Base-by-base conservation (phyloP, 805 yeast genomes). In the Ogataea pilisensis region DNA sequence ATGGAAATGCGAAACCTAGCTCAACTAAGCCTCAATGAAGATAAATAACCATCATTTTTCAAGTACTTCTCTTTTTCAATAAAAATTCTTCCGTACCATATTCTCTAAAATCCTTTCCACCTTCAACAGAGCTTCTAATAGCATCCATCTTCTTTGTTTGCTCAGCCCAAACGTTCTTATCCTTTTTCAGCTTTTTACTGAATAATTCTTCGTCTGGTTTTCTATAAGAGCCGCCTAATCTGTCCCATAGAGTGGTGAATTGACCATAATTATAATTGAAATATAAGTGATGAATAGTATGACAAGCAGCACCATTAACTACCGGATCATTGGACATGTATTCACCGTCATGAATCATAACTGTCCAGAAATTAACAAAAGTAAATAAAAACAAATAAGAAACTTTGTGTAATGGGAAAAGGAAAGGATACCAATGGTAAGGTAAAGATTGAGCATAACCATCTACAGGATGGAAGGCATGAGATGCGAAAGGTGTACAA, bases 221-320 rank as follows among this genome's bases (percentile, higher is more conserved):
- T 67, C 98, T 84, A 68, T 93, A 90, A 21, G 95, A 80, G 35
- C 89, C 85, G 38, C 98, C 98, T 43, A 93, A 68, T 68, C 99
- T 82, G 64, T 93, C 99, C 99, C 99, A 93, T 50, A 93, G 71
- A 14, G 99, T 93, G 35, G 98, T 90, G 70, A 91, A 93, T 69
- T 93, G 99, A 30, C 99, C 99, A 61, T 90, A 93, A 72, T 93
- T 93, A 69, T 93, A 93, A 73, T 91, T 91, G 79, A 93, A 93
- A 69, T 93, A 93, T 54, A 93, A 69, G 62, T 93, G 99, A 66
- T 93, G 99, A 35, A 91, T 81, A 1, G 99, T 90, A 69, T 93
- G 99, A 66, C 98, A 91, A 5, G 99, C 99, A 14, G 98, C 90
- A 56, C 99, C 99, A 65, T 93, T 93, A 51, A 93, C 84, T 43